Percentiles rank a stretch among this genome's conserved stretches.
phyloP scores from a whole-genome alignment of 306 rosid genomes.

The Castanea crenata region DNA sequence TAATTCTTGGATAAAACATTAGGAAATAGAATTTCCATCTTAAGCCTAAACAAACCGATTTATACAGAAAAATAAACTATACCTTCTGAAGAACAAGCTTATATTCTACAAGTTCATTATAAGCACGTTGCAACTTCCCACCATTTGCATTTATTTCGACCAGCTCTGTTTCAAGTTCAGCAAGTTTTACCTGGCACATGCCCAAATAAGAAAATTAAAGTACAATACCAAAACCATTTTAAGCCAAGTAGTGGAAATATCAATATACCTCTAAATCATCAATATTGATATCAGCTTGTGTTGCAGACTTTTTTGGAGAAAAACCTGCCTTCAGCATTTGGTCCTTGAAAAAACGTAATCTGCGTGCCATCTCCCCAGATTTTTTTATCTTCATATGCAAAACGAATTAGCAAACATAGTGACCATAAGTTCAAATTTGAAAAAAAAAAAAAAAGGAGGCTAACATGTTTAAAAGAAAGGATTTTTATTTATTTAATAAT shows the following conservation, averaged over 20 bases:
- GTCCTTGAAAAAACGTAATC: conserved; percentile 83
- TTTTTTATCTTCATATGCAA: conserved; percentile 68
- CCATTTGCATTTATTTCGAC: conserved; percentile 85
- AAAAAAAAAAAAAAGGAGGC: background rate
- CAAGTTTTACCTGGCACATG: conserved; percentile 68
- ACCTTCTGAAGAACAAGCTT: conserved; percentile 94
- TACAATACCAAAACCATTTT: background rate
- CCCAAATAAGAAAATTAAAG: conserved; percentile 7
- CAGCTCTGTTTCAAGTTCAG: conserved; percentile 88
- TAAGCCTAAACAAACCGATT: background rate
- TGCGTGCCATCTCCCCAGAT: conserved; percentile 96
- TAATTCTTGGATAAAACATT: background rate
- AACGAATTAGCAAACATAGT: conserved; percentile 7
- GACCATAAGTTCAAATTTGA: conserved; percentile 19
- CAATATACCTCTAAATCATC: conserved; percentile 80
- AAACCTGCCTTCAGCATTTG: conserved; percentile 85
- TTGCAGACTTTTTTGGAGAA: conserved; percentile 41
- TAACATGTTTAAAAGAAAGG: background rate
- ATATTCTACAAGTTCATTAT: conserved; percentile 85
- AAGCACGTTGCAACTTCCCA: conserved; percentile 86
- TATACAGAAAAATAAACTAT: conserved; percentile 15
- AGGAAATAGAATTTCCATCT: background rate
- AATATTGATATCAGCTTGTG: conserved; percentile 46
- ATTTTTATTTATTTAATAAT: background rate
- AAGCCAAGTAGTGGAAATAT: background rate